phyloP scores from a whole-genome alignment of 1,284 basidiomycete species.

The Ceratobasidium sp. region DNA sequence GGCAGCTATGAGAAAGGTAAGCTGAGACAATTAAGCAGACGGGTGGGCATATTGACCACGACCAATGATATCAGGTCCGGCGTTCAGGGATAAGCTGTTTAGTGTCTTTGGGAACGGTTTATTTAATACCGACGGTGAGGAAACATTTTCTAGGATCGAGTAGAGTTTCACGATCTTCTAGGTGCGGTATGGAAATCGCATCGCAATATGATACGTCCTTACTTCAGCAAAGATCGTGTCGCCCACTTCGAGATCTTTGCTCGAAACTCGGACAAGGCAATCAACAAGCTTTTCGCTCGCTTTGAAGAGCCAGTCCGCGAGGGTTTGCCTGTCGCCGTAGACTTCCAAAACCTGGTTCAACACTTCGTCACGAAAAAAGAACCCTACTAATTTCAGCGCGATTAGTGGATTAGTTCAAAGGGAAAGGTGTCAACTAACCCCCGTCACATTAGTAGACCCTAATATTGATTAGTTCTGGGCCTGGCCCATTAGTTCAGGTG shows the following conservation, averaged over 20 bases:
- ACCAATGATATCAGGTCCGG: not conserved
- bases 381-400: too few species aligned
- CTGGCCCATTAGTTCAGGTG: not conserved
- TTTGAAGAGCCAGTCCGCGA: constrained; percentile 26
- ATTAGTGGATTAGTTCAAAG: not conserved
- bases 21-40: not conserved
- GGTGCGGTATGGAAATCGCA: constrained; percentile 54
- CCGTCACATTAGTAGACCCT: not conserved
- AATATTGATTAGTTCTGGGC: not conserved
- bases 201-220: constrained; percentile 39
- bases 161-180: constrained; percentile 1
- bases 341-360: constrained; percentile 29
- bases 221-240: constrained; percentile 41
- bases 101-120: constrained; percentile 35
- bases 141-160: constrained; percentile 40
- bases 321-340: constrained; percentile 31
- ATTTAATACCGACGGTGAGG: constrained; percentile 40
- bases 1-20: constrained; percentile 47
- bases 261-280: constrained; percentile 38
- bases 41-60: too few species aligned
- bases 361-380: not conserved
- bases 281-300: constrained; percentile 26
- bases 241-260: constrained; percentile 26
- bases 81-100: constrained; percentile 32
- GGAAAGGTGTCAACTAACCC: not conserved